These are phyloP conservation scores for Erodium texanum DNA, from an alignment of 441 rosid genomes.

Conservation along the genomic window DNA sequence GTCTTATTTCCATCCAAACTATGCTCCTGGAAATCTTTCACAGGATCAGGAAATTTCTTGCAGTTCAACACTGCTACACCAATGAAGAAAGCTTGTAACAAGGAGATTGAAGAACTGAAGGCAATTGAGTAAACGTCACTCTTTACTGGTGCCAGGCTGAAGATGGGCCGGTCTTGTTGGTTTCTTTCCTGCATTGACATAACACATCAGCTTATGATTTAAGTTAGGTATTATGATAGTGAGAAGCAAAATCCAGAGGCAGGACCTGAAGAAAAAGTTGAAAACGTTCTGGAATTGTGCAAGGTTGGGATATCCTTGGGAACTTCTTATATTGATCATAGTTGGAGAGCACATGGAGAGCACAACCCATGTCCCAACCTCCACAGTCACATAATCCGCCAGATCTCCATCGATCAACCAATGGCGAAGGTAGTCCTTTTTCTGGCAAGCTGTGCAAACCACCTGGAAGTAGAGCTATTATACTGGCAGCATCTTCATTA, in stretches of 20 bases:
- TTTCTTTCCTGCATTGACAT: constrained; percentile 42
- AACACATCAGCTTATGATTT: background rate
- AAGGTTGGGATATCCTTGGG: constrained; percentile 17
- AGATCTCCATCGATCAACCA: constrained; percentile 57
- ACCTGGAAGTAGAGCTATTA: constrained; percentile 58
- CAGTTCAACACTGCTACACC: constrained; percentile 39
- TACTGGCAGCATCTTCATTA: constrained; percentile 17
- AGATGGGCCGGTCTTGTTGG: constrained; percentile 9
- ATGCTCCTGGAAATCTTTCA: constrained; percentile 15
- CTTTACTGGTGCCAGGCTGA: constrained; percentile 14
- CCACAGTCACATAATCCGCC: constrained; percentile 88
- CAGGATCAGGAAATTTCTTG: constrained; percentile 16
- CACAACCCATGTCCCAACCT: constrained; percentile 94
- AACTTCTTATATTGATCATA: constrained; percentile 19
- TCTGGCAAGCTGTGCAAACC: constrained; percentile 59
- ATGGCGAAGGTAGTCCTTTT: constrained; percentile 49
- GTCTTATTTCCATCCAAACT: constrained; percentile 17
- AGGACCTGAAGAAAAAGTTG: constrained; percentile 51
- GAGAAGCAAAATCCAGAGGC: background rate
- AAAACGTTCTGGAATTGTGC: constrained; percentile 27
- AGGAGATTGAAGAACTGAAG: constrained; percentile 47
- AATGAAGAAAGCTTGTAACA: constrained; percentile 51
- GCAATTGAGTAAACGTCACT: constrained; percentile 54
- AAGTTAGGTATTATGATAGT: background rate
- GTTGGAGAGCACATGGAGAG: constrained; percentile 41